Evolutionary conservation across 768 basidiomycete species (phyloP), one percentile per base, ranked within the genome.

Genomic region (Termitomyces titanicus): DNA sequence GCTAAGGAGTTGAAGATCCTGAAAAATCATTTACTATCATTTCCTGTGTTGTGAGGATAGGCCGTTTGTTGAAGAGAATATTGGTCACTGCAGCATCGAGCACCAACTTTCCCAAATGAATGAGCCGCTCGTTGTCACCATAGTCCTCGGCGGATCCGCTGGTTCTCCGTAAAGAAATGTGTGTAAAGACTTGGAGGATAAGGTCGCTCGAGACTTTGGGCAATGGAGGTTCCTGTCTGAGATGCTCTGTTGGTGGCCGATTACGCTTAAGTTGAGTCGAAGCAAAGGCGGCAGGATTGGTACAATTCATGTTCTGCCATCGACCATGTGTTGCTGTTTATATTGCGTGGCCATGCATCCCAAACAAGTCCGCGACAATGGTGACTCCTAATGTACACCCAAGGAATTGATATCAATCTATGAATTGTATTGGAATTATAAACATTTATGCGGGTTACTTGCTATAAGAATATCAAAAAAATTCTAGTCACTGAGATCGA

Each of bases 161-260:
- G 58, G 61, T 68, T 63, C 66, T 76, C 48, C 81, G 76, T 47
- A 90, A 74, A 18, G 86, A 86, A 61, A 70, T 77, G 65, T 91
- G 88, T 12, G 86, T 88, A 62, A 80, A 89, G 50, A 88, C 83
- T 61, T 86, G 80, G 50, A 90, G 78, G 60, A 84, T 72, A 35
- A 82, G 70, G 48, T 85, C 81, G 29, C 74, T 72, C 54, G 56
- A 63, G 47, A 81, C 72, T 64, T 72, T 75, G 43, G 82, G 87
- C 57, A 81, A 65, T 22, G 72, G 71, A 47, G 78, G 80, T 49
- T 70, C 46, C 50, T 47, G 61, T 33, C 31, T 37, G 15, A 22
- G 48, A 38, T 20, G 43, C 33, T 60, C 58, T 49, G 20, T 25
- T 34, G 55, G 55, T 27, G 51, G 57, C 11, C 60, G 53, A 34